phyloP scores from a whole-genome alignment of 768 basidiomycete genomes.

The Lactifluus piperatus region DNA sequence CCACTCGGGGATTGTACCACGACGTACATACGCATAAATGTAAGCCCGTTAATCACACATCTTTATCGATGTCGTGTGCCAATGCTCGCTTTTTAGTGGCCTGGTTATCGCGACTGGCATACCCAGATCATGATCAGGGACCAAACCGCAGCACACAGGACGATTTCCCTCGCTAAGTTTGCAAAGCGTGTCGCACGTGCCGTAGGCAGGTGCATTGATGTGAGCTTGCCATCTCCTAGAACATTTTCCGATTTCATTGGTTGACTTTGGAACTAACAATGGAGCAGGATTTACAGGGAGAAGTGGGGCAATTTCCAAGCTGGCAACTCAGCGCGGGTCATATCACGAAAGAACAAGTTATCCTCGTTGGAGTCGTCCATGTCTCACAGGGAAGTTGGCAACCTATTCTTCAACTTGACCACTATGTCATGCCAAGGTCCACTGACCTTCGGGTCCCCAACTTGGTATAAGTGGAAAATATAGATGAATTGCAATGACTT shows the following conservation, averaged over 20 bases:
- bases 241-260: neutral
- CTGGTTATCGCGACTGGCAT: neutral
- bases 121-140: conserved; percentile 7
- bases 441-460: neutral
- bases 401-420: conserved; percentile 12
- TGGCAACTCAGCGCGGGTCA: neutral
- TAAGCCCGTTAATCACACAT: neutral
- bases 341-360: neutral
- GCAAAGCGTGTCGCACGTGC: conserved; percentile 4
- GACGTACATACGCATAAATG: conserved; percentile 3
- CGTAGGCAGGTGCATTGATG: conserved; percentile 1
- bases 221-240: neutral
- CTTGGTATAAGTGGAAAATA: neutral
- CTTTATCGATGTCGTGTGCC: neutral
- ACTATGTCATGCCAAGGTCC: neutral
- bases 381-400: conserved; percentile 17
- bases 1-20: neutral
- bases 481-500: too few relatives aligned
- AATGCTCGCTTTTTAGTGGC: neutral
- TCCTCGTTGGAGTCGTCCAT: neutral
- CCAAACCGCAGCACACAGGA: neutral
- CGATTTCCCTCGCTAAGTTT: neutral
- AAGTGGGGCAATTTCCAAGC: neutral
- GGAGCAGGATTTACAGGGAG: neutral
- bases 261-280: neutral